phyloP scores from a whole-genome alignment of 768 basidiomycete species.

The Psilocybe azurescens region DNA sequence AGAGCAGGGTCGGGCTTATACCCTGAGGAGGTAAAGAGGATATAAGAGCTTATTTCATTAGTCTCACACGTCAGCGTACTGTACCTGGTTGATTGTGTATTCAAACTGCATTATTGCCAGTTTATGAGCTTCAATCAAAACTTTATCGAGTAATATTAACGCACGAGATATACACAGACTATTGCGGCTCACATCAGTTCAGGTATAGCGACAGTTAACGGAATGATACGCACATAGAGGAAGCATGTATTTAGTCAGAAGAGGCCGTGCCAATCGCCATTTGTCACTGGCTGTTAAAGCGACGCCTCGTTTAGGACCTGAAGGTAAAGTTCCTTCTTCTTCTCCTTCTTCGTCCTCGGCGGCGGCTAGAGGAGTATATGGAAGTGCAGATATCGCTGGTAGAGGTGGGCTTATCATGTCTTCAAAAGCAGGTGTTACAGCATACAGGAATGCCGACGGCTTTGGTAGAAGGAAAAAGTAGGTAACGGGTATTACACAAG shows the following conservation, averaged over 20 bases:
- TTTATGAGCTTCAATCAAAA: background rate
- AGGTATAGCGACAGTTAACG: background rate
- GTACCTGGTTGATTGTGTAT: constrained; percentile 88
- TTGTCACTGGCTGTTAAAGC: constrained; percentile 77
- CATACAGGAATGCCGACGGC: constrained; percentile 51
- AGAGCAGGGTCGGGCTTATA: constrained; percentile 87
- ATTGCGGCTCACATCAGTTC: constrained; percentile 1
- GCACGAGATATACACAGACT: constrained; percentile 53
- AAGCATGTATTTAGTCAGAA: constrained; percentile 88
- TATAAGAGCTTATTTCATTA: background rate
- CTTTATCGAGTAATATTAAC: constrained; percentile 21
- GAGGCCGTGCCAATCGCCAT: constrained; percentile 78
- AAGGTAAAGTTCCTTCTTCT: constrained; percentile 41
- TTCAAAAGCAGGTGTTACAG: constrained; percentile 43
- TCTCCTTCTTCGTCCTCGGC: constrained; percentile 46
- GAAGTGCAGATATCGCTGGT: constrained; percentile 33
- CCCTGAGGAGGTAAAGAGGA: constrained; percentile 52
- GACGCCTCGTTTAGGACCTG: constrained; percentile 47
- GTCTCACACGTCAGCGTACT: background rate
- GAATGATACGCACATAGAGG: constrained; percentile 73
- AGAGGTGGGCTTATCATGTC: constrained; percentile 36
- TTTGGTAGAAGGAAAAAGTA: constrained; percentile 82
- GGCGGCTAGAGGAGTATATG: constrained; percentile 51
- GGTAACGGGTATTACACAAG: constrained; percentile 77
- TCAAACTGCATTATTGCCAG: constrained; percentile 62